Percentiles rank a stretch among this genome's conserved stretches.
These are phyloP conservation scores for Blepharisma undulans DNA, from an alignment of 169 alveolate genomes.

Conservation along the genomic window DNA sequence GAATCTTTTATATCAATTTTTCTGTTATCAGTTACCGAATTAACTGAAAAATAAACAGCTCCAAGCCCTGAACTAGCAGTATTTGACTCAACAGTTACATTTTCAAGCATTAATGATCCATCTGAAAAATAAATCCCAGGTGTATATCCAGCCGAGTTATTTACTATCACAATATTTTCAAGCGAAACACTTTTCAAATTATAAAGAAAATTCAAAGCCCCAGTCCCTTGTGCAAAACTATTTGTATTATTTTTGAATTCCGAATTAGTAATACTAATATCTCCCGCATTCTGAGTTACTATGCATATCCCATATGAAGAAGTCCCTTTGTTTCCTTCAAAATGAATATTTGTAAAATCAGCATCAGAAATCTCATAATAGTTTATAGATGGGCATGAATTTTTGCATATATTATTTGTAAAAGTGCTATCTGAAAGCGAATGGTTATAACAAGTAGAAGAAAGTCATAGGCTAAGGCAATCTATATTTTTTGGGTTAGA, in stretches of 20 bases:
- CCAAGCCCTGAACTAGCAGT: neutral
- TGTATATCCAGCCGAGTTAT: neutral
- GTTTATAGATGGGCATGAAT: neutral
- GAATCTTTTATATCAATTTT: neutral
- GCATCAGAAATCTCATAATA: neutral
- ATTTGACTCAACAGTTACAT: neutral
- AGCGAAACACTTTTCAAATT: too few species aligned
- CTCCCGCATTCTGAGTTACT: neutral
- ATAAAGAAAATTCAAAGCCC: neutral
- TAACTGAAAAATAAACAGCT: neutral
- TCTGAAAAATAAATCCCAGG: neutral
- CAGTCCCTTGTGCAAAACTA: neutral
- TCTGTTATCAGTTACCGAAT: neutral
- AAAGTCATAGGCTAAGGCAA: neutral
- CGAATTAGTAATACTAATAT: neutral
- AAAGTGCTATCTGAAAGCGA: neutral
- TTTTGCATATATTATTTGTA: neutral
- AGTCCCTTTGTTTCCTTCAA: neutral
- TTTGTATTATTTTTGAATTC: neutral
- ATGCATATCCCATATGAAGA: neutral
- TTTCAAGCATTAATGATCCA: neutral
- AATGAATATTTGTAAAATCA: too few species aligned
- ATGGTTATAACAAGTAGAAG: neutral
- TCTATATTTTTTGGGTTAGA: neutral
- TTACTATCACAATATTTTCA: neutral